Conservation (phyloP, 2,329 filamentous ascomycete genomes). For the Trichoderma sp. region DNA sequence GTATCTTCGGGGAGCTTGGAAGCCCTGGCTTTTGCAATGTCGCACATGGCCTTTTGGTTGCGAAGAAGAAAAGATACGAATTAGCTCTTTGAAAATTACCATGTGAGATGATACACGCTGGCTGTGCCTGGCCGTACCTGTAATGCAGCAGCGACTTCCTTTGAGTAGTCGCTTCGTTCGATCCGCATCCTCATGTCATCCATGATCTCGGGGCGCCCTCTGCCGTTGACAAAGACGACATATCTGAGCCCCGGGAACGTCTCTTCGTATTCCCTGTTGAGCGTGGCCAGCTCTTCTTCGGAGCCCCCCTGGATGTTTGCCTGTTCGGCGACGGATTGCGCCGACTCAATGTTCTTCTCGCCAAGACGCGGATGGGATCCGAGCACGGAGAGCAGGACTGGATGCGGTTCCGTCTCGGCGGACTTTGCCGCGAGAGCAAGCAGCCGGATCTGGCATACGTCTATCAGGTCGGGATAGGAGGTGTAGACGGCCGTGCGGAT, state of each 20-base stretch:
- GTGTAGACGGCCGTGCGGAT: constrained; percentile 59
- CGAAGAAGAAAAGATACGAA: not conserved
- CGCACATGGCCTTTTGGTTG: constrained; percentile 76
- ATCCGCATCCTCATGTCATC: constrained; percentile 78
- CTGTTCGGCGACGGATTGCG: constrained; percentile 79
- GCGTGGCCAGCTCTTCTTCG: constrained; percentile 60
- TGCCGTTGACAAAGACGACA: constrained; percentile 89
- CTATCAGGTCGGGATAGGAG: constrained; percentile 71
- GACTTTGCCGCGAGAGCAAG: constrained; percentile 58
- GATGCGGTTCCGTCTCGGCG: constrained; percentile 46
- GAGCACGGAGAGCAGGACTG: constrained; percentile 69
- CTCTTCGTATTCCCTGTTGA: constrained; percentile 81
- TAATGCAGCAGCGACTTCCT: constrained; percentile 73
- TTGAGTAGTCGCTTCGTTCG: constrained; percentile 61
- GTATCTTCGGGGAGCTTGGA: constrained; percentile 53
- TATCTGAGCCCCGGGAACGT: constrained; percentile 81
- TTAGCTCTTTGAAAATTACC: not conserved
- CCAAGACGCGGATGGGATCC: constrained; percentile 83
- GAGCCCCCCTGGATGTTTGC: constrained; percentile 67
- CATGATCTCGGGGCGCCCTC: constrained; percentile 74
- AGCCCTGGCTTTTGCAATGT: constrained; percentile 81
- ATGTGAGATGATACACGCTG: not conserved
- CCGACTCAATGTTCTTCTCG: constrained; percentile 78
- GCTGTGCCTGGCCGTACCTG: constrained; percentile 54
- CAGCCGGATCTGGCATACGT: constrained; percentile 64